Evolutionary conservation across 371 early-diverging fungal genomes (phyloP), one percentile per base, ranked within the genome.

Genomic region (Rhizomucor miehei): DNA sequence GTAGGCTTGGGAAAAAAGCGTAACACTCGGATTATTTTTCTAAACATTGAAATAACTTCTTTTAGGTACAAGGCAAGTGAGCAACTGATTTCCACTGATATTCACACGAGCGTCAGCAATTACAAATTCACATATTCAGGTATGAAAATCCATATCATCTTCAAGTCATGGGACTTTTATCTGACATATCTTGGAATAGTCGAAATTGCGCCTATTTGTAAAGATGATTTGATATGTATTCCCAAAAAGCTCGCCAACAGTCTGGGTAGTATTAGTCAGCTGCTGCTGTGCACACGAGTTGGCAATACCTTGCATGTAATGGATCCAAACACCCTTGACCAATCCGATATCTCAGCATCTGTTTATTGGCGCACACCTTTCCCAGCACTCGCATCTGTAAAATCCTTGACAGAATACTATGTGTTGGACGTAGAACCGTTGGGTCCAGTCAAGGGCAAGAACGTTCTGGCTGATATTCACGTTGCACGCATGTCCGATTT

Each of bases 121-220:
- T 97, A 89, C 84, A 98, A 98, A 77, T 98, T 96, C 71, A 91
- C 98, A 36, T 78, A 78, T 36, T 78, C 78, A 40, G 67, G 67
- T 67, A 59, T 16, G 62, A 16, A 35, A 40, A 37, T 6, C 0
- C 14, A 8, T 9, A 0, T 19, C 14, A 25, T 23, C 13, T 29
- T 52, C 12, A 6, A 11, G 29, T 1, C 11, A n/a, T n/a, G n/a
- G n/a, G n/a, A n/a, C n/a, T n/a, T n/a, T n/a, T n/a, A n/a, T n/a
- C n/a, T n/a, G n/a, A n/a, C n/a, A n/a, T n/a, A n/a, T n/a, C n/a
- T 29, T 93, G n/a, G 8, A 11, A 38, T 95, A 35, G 87, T 96
- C 19, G 99, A 99, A 77, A 84, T 99, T 60, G 88, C 91, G 25
- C 99, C 99, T 14, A 79, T 99, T 39, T 98, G 99, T 85, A 92